Percentiles rank a stretch among this genome's conserved stretches.
phyloP scores from a whole-genome alignment of 495 filamentous ascomycete genomes.

The Hyaloscypha finlandica region DNA sequence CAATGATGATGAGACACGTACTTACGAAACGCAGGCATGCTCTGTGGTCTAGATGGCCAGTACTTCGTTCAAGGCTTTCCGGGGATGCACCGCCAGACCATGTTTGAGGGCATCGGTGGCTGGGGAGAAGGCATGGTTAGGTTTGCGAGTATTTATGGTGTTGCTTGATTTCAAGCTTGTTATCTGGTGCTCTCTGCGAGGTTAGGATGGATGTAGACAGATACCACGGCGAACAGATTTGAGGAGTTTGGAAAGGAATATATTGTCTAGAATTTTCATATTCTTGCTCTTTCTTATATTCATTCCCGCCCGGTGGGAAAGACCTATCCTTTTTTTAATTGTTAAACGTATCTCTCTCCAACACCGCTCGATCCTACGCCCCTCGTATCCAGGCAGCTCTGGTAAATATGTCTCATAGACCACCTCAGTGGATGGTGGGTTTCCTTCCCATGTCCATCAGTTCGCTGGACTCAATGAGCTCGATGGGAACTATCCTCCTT shows the following conservation, averaged over 20 bases:
- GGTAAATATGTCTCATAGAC: background rate
- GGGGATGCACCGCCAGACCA: background rate
- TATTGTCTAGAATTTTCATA: too few species aligned
- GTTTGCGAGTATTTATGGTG: background rate
- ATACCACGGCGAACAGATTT: too few species aligned
- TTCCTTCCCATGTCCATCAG: background rate
- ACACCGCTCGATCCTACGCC: background rate
- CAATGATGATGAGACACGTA: conserved; percentile 5
- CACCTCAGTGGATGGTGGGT: background rate
- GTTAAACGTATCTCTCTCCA: background rate
- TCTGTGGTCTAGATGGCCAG: conserved; percentile 7
- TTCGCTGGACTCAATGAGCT: background rate
- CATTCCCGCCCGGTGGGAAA: too few species aligned
- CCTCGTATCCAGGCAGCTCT: background rate
- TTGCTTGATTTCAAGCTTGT: background rate
- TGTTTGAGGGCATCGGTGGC: background rate
- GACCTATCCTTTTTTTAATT: too few species aligned
- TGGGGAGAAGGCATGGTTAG: background rate
- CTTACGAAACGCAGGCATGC: conserved; percentile 4
- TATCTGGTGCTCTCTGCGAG: too few species aligned
- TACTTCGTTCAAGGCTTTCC: background rate
- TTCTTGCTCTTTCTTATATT: too few species aligned
- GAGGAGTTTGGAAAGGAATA: too few species aligned
- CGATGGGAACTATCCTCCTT: background rate
- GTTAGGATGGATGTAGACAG: too few species aligned